Evolutionary conservation across 164 flowering plant genomes (phyloP), one percentile per base, ranked within the genome.

Genomic region (Berberis vulgaris): DNA sequence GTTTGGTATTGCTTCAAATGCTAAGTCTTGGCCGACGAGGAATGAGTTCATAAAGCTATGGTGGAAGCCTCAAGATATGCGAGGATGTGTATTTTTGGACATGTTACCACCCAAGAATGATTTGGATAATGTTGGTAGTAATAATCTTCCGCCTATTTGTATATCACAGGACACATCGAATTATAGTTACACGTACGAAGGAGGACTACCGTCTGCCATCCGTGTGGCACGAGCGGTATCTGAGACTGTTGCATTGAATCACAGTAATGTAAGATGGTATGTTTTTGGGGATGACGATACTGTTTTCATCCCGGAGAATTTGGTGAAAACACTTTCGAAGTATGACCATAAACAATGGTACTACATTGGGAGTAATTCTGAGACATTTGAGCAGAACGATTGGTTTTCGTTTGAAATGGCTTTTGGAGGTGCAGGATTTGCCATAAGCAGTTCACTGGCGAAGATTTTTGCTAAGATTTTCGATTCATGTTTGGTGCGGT

Each of bases 361-460:
- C 49, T 90, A 90, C 59, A 64, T 87, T 2, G 94, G 91, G 64
- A 71, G 78, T 26, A 74, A 45, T 57, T 84, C 95, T 59, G 94
- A 87, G 83, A 73, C 80, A 54, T 76, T 78, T 52, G 85, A 77
- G 68, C 91, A 85, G 78, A 91, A 84, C 60, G 46, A 43, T 59
- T 72, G 67, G 76, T 42, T 76, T 64, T 82, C 85, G 43, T 84
- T 84, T 53, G 82, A 72, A 1, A 89, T 89, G 97, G 97, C 88
- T 5, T 91, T 79, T 64, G 98, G 98, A 2, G 98, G 96, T 1
- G 96, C 86, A 3, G 98, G 98, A 6, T 84, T 82, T 65, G 97
- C 94, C 0, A 69, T 91, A 1, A 91, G 96, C 64, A 53, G 67
- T 6, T 73, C 88, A 0, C 73, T 91, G 6, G 94, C 84, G 2